A percentile compares a stretch with the other conserved stretches of the same genome.
phyloP scores from a whole-genome alignment of 1,284 basidiomycete genomes.

The Pulveroboletus sp. region DNA sequence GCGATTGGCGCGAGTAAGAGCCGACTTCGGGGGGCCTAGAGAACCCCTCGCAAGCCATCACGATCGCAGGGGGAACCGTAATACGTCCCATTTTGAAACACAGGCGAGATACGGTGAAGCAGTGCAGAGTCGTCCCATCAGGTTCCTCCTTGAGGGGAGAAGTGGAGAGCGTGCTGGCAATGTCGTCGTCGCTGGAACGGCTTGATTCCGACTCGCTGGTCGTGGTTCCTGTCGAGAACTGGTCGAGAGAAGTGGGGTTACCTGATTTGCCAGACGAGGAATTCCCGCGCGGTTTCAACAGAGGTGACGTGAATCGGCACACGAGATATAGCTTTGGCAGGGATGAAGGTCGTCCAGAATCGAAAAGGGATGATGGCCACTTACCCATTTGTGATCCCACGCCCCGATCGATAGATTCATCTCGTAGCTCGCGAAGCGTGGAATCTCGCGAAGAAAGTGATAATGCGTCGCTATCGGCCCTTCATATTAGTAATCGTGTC shows the following conservation, averaged over 20 bases:
- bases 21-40: constrained; percentile 30
- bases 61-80: constrained; percentile 69
- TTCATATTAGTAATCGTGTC: not conserved
- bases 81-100: constrained; percentile 78
- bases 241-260: not conserved
- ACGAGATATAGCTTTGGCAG: constrained; percentile 23
- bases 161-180: constrained; percentile 31
- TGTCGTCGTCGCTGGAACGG: constrained; percentile 17
- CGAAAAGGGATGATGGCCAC: constrained; percentile 17
- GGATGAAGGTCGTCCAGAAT: not conserved
- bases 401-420: constrained; percentile 62
- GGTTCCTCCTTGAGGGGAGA: constrained; percentile 32
- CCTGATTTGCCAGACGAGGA: not conserved
- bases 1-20: constrained; percentile 39
- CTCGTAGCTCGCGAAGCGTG: constrained; percentile 68
- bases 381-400: constrained; percentile 86
- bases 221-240: not conserved
- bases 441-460: constrained; percentile 76
- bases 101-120: constrained; percentile 62
- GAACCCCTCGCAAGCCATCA: constrained; percentile 56
- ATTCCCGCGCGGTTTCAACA: not conserved
- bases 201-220: not conserved
- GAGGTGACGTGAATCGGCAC: constrained; percentile 27
- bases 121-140: constrained; percentile 61
- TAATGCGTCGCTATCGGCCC: constrained; percentile 60